These are phyloP conservation scores for Metschnikowia cerradonensis DNA, from an alignment of 805 yeast species.

Conservation along the genomic window DNA sequence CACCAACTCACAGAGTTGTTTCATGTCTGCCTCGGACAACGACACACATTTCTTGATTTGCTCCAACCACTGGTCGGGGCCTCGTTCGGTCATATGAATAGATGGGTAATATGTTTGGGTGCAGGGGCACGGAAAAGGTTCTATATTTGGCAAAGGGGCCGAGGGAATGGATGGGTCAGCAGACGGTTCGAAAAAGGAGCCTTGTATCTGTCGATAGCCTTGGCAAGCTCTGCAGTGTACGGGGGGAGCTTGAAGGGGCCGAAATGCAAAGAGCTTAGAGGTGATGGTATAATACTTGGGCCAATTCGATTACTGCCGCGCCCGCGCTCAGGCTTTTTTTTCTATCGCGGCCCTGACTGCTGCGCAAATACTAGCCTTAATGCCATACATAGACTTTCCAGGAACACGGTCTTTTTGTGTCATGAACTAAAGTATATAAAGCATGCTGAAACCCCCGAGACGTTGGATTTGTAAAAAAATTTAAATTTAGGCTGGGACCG, in stretches of 20 bases:
- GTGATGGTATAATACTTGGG: not conserved
- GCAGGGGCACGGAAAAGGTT: not conserved
- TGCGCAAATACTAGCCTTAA: not conserved
- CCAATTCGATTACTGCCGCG: not conserved
- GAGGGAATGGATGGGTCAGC: not conserved
- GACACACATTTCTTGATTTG: conserved; percentile 87
- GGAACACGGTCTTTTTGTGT: too few species aligned
- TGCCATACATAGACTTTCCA: too few species aligned
- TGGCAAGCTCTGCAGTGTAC: not conserved
- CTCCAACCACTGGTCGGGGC: conserved; percentile 96
- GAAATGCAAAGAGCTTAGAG: not conserved
- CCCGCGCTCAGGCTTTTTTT: conserved; percentile 4
- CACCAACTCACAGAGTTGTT: conserved; percentile 90
- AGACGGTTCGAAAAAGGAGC: not conserved
- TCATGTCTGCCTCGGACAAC: conserved; percentile 89
- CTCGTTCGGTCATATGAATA: conserved; percentile 57
- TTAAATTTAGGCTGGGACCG: too few species aligned
- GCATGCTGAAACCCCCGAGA: too few species aligned
- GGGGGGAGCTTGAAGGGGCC: not conserved
- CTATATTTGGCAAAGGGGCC: not conserved
- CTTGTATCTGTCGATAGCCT: not conserved
- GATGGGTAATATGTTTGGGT: conserved; percentile 6
- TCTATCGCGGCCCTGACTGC: not conserved
- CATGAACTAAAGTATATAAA: too few species aligned
- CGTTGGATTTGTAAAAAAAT: too few species aligned